Evolutionary conservation across 2,329 filamentous ascomycete species (phyloP).

Genomic region (Stagonosporopsis cucurbitacearum): DNA sequence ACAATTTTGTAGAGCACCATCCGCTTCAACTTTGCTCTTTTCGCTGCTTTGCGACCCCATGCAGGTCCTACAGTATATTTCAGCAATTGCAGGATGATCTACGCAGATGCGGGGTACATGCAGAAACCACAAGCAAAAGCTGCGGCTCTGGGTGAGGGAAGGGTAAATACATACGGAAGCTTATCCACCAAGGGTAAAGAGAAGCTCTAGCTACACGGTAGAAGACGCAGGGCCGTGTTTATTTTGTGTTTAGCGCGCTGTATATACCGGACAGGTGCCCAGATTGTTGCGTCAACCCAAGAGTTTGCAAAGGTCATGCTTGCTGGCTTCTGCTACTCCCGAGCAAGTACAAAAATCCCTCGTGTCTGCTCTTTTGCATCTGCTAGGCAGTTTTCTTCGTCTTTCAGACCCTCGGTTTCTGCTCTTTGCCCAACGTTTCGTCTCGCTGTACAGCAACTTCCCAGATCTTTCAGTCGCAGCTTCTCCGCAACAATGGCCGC

Average conservation of each 20-base stretch:
- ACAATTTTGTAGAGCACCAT: neutral
- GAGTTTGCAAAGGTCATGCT: constrained; percentile 27
- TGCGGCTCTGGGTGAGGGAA: constrained; percentile 17
- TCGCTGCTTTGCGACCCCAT: neutral
- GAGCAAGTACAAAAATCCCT: constrained; percentile 34
- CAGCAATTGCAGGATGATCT: constrained; percentile 1
- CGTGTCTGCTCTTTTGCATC: constrained; percentile 21
- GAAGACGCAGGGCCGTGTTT: constrained; percentile 32
- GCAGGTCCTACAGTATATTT: neutral
- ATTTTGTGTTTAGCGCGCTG: constrained; percentile 29
- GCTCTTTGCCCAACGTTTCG: constrained; percentile 11
- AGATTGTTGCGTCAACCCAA: constrained; percentile 24
- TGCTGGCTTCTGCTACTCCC: constrained; percentile 24
- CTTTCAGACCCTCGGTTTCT: constrained; percentile 19
- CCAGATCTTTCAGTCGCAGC: constrained; percentile 11
- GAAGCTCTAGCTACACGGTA: constrained; percentile 21
- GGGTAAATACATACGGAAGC: constrained; percentile 30
- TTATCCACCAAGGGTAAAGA: constrained; percentile 27
- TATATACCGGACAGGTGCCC: constrained; percentile 30
- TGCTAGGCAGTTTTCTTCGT: neutral
- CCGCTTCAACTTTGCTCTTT: neutral
- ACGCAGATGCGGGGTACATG: constrained; percentile 11
- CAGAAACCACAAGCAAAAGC: neutral
- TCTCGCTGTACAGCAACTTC: constrained; percentile 12
- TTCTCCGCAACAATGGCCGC: constrained; percentile 35